Percentiles rank a stretch among this genome's conserved stretches.
phyloP scores from a whole-genome alignment of 352 stramenopile species.

The Blastocystis sp. region DNA sequence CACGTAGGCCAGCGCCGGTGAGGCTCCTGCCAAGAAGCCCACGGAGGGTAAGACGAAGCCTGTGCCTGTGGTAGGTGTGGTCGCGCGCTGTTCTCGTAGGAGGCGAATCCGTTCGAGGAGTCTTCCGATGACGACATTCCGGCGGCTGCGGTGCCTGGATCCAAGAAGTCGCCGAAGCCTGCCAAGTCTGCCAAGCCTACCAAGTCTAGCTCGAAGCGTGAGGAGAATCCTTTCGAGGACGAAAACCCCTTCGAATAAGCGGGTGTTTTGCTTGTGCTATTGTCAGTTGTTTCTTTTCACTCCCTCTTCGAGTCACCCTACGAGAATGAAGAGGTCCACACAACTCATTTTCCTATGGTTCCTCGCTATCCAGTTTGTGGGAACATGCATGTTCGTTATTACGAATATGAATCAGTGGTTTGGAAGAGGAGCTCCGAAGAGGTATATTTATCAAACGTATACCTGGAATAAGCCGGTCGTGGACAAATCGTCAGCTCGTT shows the following conservation, averaged over 20 bases:
- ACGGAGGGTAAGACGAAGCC: neutral
- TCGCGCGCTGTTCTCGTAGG: neutral
- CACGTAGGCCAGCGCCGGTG: neutral
- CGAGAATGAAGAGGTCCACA: too few species aligned
- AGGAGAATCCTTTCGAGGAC: constrained; percentile 49
- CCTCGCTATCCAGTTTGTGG: too few species aligned
- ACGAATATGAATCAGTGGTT: too few species aligned
- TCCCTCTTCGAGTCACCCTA: too few species aligned
- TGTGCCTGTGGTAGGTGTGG: neutral
- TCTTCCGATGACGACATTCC: constrained; percentile 47
- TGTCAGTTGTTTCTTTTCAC: constrained; percentile 7
- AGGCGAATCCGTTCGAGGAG: constrained; percentile 39
- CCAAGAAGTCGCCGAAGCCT: neutral
- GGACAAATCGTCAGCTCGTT: too few species aligned
- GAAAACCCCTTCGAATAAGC: constrained; percentile 54
- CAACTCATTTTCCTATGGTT: too few species aligned
- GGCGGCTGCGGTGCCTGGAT: constrained; percentile 1
- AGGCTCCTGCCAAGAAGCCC: constrained; percentile 19
- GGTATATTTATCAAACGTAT: too few species aligned
- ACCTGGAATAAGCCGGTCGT: too few species aligned
- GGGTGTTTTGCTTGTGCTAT: neutral
- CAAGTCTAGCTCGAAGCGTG: neutral
- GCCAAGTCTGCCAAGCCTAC: neutral
- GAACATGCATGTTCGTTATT: too few species aligned
- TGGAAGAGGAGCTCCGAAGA: too few species aligned